A percentile compares a stretch with the other conserved stretches of the same genome.
Conservation (phyloP, 2,329 filamentous ascomycete genomes). For the Gaeumannomyces tritici region DNA sequence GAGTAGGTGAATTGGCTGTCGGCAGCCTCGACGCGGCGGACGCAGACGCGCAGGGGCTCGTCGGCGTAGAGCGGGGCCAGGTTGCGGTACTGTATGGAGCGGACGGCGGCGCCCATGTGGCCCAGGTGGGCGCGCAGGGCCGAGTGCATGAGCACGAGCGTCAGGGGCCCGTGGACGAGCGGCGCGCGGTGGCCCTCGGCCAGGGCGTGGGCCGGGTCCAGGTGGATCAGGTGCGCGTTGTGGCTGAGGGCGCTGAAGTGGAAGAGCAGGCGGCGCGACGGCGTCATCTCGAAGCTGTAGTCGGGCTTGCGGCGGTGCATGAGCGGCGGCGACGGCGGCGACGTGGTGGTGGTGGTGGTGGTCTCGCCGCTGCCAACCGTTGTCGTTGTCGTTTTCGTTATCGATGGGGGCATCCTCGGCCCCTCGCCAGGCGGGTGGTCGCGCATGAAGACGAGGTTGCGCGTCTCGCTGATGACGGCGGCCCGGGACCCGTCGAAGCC, state of each 20-base stretch:
- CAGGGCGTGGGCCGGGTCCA: constrained; percentile 62
- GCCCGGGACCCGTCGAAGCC: constrained; percentile 10
- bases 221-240: constrained; percentile 87
- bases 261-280: constrained; percentile 67
- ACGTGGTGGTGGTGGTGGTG: no score
- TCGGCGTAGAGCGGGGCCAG: constrained; percentile 69
- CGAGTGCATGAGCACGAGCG: constrained; percentile 65
- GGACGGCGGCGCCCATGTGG: constrained; percentile 9
- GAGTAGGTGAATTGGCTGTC: constrained; percentile 39
- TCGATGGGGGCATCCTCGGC: constrained; percentile 5
- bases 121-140: constrained; percentile 44
- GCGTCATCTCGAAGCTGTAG: constrained; percentile 45
- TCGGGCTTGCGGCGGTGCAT: constrained; percentile 21
- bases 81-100: constrained; percentile 66
- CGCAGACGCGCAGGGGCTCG: constrained; percentile 62
- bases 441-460: constrained; percentile 45
- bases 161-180: constrained; percentile 81
- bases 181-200: constrained; percentile 66
- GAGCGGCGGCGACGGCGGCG: background rate
- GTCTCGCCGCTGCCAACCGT: no score
- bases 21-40: constrained; percentile 36
- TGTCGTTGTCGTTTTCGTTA: background rate
- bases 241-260: constrained; percentile 85
- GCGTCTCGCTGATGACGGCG: constrained; percentile 32
- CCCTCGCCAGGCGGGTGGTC: constrained; percentile 13